phyloP scores from a whole-genome alignment of 495 filamentous ascomycete genomes.

The Filosporella fistucella region DNA sequence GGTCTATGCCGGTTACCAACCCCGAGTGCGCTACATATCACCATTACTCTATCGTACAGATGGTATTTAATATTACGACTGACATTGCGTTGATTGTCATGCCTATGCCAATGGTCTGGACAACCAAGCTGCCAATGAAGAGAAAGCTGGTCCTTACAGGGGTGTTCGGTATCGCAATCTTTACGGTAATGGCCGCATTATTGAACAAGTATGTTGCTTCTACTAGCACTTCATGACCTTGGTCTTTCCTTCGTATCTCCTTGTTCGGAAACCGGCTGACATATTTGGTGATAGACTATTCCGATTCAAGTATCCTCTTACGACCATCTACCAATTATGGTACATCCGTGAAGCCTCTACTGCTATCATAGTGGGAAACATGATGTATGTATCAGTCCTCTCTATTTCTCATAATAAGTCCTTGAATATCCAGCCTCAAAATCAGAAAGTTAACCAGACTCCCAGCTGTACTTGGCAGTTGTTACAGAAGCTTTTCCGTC shows the following conservation, averaged over 20 bases:
- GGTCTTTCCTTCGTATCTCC: slow-evolving; percentile 48
- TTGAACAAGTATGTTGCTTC: slow-evolving; percentile 51
- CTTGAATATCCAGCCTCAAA: too few relatives aligned
- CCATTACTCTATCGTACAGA: slow-evolving; percentile 57
- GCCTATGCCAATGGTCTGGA: slow-evolving; percentile 50
- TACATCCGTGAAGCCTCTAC: slow-evolving; percentile 61
- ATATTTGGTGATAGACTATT: too few relatives aligned
- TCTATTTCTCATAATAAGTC: too few relatives aligned
- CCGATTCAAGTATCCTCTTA: slow-evolving; percentile 6
- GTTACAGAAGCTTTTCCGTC: not conserved
- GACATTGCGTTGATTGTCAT: slow-evolving; percentile 54
- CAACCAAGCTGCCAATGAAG: slow-evolving; percentile 38
- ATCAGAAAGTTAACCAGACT: too few relatives aligned
- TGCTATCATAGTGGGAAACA: slow-evolving; percentile 54
- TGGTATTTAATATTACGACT: slow-evolving; percentile 60
- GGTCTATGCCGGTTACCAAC: slow-evolving; percentile 41
- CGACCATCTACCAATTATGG: slow-evolving; percentile 36
- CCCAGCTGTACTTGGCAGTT: slow-evolving; percentile 2
- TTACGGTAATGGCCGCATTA: slow-evolving; percentile 56
- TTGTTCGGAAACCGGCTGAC: too few relatives aligned
- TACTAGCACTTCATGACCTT: slow-evolving; percentile 48
- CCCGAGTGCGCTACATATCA: slow-evolving; percentile 28
- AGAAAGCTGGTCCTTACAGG: slow-evolving; percentile 45
- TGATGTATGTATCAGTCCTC: too few relatives aligned
- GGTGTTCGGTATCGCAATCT: slow-evolving; percentile 47